Evolutionary conservation across 805 yeast genomes (phyloP).

Genomic region (Metschnikowia chrysomelidarum): DNA sequence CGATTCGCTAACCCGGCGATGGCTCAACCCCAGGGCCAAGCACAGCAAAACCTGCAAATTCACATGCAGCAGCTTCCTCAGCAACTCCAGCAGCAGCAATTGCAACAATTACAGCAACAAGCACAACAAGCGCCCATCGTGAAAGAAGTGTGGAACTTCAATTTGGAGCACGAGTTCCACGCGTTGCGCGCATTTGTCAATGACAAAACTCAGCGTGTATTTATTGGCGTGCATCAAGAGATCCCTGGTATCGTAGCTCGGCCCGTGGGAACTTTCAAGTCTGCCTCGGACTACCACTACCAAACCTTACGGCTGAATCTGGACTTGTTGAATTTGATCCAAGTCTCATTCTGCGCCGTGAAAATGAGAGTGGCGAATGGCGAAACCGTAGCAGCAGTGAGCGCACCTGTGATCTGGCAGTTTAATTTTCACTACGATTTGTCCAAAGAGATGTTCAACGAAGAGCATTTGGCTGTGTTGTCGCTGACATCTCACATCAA

Average conservation of each 20-base stretch:
- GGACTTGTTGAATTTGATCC: constrained; percentile 81
- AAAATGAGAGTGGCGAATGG: constrained; percentile 34
- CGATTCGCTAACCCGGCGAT: constrained; percentile 7
- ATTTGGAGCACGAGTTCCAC: constrained; percentile 65
- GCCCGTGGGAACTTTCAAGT: constrained; percentile 90
- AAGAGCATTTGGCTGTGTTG: constrained; percentile 78
- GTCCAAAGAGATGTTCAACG: constrained; percentile 77
- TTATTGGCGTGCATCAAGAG: constrained; percentile 78
- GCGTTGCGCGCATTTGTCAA: constrained; percentile 57
- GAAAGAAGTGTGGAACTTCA: constrained; percentile 73
- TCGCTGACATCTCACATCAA: constrained; percentile 78
- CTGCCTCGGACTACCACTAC: constrained; percentile 90
- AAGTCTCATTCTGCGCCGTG: constrained; percentile 50
- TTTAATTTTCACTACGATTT: constrained; percentile 86
- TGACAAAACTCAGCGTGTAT: constrained; percentile 45
- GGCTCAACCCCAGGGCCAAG: constrained; percentile 14
- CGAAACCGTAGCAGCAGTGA: constrained; percentile 43
- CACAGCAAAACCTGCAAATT: constrained; percentile 30
- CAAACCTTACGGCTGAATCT: constrained; percentile 92
- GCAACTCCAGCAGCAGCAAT: constrained; percentile 13
- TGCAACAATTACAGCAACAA: constrained; percentile 9
- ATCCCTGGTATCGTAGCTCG: constrained; percentile 96
- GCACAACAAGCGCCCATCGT: constrained; percentile 45
- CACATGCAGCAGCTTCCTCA: constrained; percentile 12
- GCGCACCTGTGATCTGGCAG: constrained; percentile 87